Percentiles rank a stretch among this genome's conserved stretches.
Evolutionary conservation across 495 filamentous ascomycete genomes (phyloP).

Genomic region (Geopyxis carbonaria): DNA sequence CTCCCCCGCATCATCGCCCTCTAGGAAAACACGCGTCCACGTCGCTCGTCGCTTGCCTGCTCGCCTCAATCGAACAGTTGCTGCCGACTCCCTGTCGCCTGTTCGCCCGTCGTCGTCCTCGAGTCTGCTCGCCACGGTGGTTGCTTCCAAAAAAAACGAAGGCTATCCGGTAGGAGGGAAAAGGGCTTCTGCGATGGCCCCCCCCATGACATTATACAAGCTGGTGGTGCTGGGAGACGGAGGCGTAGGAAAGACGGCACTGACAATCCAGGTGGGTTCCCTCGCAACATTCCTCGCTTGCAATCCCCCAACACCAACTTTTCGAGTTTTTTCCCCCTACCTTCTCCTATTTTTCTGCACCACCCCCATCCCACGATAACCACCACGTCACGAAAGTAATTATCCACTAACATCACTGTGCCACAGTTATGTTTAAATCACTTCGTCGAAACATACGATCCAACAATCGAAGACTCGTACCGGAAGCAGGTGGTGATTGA

Average conservation of each 20-base stretch:
- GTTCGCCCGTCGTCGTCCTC: no score
- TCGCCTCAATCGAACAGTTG: no score
- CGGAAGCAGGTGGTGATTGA: conserved; percentile 98
- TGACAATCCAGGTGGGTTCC: conserved; percentile 83
- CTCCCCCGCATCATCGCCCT: no score
- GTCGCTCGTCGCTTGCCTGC: no score
- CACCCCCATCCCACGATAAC: not conserved
- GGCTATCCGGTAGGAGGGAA: no score
- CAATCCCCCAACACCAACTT: not conserved
- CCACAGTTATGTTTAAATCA: conserved; percentile 55
- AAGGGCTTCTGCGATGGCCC: no score
- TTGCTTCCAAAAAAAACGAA: no score
- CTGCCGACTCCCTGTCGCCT: no score
- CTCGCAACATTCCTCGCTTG: conserved; percentile 5
- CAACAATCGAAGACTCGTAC: conserved; percentile 94
- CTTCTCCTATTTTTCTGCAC: conserved; percentile 8
- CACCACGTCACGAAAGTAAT: not conserved
- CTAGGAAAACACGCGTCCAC: no score
- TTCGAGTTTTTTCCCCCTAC: conserved; percentile 4
- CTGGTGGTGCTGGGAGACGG: conserved; percentile 92
- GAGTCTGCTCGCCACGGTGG: no score
- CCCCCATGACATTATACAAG: conserved; percentile 98
- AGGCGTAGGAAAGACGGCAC: conserved; percentile 77
- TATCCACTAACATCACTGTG: conserved; percentile 10
- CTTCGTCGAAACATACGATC: conserved; percentile 82